These are phyloP conservation scores for Eimeria sp. DNA, from an alignment of 169 alveolate genomes.

Conservation along the genomic window DNA sequence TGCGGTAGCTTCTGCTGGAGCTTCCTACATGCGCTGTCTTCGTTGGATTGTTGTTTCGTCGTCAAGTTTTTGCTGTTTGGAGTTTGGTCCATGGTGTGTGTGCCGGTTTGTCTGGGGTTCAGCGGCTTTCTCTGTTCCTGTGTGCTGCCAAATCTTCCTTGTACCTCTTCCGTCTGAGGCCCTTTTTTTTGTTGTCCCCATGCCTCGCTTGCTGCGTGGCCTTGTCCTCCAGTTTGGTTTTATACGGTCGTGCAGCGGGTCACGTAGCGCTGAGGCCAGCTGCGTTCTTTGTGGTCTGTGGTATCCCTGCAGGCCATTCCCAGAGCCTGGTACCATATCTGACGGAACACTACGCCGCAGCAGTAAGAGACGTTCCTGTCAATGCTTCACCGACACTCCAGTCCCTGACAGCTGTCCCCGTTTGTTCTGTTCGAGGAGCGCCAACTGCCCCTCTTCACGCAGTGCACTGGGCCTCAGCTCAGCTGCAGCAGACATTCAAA, in stretches of 20 bases:
- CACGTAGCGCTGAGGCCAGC: neutral
- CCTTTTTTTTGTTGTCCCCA: neutral
- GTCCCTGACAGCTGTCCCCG: constrained; percentile 94
- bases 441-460: constrained; percentile 99
- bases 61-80: neutral
- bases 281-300: neutral
- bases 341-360: constrained; percentile 99
- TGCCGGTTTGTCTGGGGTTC: neutral
- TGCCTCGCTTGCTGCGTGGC: neutral
- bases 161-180: neutral
- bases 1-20: neutral
- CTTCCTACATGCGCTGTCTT: neutral
- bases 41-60: neutral
- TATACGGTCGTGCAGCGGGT: neutral
- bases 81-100: neutral
- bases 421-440: constrained; percentile 98
- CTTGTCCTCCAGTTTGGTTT: neutral
- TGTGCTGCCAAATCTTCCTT: neutral
- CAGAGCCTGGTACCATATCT: constrained; percentile 97
- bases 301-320: constrained; percentile 80
- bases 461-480: constrained; percentile 99
- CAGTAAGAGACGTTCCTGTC: constrained; percentile 98
- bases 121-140: neutral
- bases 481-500: constrained; percentile 31
- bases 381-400: neutral